Conservation (phyloP, 1,284 basidiomycete genomes). For the Sporisorium iseilematis-ciliati region DNA sequence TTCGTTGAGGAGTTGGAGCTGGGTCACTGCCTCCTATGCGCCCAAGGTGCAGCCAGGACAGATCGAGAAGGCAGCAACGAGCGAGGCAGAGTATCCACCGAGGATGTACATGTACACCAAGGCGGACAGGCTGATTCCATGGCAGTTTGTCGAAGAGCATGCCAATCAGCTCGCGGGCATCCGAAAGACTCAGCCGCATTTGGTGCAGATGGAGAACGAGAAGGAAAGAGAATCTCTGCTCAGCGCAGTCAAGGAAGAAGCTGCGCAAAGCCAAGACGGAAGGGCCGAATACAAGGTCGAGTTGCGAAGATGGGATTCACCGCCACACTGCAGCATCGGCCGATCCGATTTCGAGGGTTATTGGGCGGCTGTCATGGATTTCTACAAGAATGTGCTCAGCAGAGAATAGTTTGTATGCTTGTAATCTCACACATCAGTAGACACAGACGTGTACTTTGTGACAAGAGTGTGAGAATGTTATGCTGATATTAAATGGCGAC, state of each 20-base stretch:
- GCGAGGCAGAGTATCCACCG: slow-evolving; percentile 36
- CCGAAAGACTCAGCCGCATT: slow-evolving; percentile 8
- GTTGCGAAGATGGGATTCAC: slow-evolving; percentile 55
- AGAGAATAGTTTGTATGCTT: slow-evolving; percentile 1
- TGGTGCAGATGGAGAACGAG: slow-evolving; percentile 46
- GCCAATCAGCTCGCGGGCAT: slow-evolving; percentile 39
- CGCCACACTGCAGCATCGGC: slow-evolving; percentile 58
- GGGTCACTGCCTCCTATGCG: slow-evolving; percentile 37
- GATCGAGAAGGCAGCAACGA: slow-evolving; percentile 1
- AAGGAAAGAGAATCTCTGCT: slow-evolving; percentile 16
- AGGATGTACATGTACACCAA: slow-evolving; percentile 62
- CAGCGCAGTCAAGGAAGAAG: not conserved
- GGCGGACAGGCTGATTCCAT: slow-evolving; percentile 57
- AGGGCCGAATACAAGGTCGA: slow-evolving; percentile 32
- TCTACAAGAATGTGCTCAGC: slow-evolving; percentile 39
- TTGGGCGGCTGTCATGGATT: slow-evolving; percentile 50
- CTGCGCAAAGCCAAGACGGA: not conserved
- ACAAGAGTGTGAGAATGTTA: too few species aligned
- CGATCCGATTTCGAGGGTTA: slow-evolving; percentile 58
- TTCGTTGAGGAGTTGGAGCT: slow-evolving; percentile 47
- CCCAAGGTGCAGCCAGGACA: slow-evolving; percentile 3
- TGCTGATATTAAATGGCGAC: too few species aligned
- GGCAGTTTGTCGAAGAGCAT: slow-evolving; percentile 57
- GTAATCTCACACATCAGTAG: too few species aligned
- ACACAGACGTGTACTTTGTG: too few species aligned